Conservation (phyloP, 2,329 filamentous ascomycete genomes). For the Colletotrichum abscissum region DNA sequence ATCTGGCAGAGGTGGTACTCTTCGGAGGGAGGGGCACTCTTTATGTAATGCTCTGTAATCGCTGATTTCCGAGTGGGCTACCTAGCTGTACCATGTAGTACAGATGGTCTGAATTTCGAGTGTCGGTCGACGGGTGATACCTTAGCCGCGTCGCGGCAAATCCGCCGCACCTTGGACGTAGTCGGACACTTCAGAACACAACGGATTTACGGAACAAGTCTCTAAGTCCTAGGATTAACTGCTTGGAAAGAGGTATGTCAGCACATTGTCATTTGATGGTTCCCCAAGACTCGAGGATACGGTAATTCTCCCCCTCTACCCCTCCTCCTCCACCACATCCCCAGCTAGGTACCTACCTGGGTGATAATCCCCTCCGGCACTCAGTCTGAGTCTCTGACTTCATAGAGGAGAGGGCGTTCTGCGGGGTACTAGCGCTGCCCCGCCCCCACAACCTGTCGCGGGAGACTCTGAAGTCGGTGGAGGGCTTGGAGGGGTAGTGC, state of each 20-base stretch:
- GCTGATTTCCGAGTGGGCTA: conserved; percentile 19
- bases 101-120: background rate
- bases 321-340: background rate
- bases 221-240: background rate
- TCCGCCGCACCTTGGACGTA: no score
- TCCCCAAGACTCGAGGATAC: background rate
- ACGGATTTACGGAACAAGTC: background rate
- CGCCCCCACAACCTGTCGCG: conserved; percentile 13
- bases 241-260: background rate
- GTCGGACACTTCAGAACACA: background rate
- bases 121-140: background rate
- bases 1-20: background rate
- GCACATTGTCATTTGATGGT: background rate
- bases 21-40: conserved; percentile 3
- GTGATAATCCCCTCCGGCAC: background rate
- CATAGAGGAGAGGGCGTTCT: background rate
- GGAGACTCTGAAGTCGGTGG: background rate
- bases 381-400: background rate
- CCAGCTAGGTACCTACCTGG: background rate
- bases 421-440: conserved; percentile 18
- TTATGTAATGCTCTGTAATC: conserved; percentile 37
- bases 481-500: background rate
- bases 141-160: background rate
- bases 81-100: background rate
- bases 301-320: background rate